A percentile compares a stretch with the other conserved stretches of the same genome.
Evolutionary conservation across 371 early-diverging fungal species (phyloP).

Genomic region (Mortierella polycephala): DNA sequence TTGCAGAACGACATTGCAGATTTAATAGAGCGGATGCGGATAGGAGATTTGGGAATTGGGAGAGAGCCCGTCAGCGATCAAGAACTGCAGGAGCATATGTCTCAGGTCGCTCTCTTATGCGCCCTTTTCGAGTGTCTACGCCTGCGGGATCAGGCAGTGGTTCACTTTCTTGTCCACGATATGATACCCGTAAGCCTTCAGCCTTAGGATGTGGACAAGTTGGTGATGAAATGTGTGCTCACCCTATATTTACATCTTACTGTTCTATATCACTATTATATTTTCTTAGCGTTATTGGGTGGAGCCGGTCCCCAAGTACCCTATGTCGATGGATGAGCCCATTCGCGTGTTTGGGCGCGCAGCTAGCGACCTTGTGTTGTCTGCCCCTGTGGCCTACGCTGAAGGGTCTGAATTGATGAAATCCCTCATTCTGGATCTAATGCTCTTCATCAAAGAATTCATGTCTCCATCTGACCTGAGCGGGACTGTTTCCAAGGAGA

Average conservation of each 20-base stretch:
- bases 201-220: too few relatives aligned
- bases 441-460: constrained; percentile 17
- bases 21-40: constrained; percentile 28
- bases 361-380: constrained; percentile 28
- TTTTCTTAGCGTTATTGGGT: constrained; percentile 35
- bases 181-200: constrained; percentile 37
- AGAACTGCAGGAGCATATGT: constrained; percentile 8
- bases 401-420: constrained; percentile 23
- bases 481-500: constrained; percentile 19
- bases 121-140: constrained; percentile 39
- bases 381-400: constrained; percentile 10
- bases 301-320: constrained; percentile 28
- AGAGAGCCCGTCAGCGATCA: constrained; percentile 4
- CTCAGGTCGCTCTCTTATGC: constrained; percentile 28
- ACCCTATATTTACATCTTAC: background rate
- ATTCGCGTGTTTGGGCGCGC: constrained; percentile 23
- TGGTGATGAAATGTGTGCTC: background rate
- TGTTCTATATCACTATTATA: background rate
- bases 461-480: constrained; percentile 32
- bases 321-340: constrained; percentile 30
- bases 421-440: constrained; percentile 29
- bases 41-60: constrained; percentile 41
- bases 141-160: constrained; percentile 9
- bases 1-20: constrained; percentile 3
- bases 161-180: constrained; percentile 28